Conservation (phyloP, 805 yeast species). For the Kodamaea kaohsiungensis region DNA sequence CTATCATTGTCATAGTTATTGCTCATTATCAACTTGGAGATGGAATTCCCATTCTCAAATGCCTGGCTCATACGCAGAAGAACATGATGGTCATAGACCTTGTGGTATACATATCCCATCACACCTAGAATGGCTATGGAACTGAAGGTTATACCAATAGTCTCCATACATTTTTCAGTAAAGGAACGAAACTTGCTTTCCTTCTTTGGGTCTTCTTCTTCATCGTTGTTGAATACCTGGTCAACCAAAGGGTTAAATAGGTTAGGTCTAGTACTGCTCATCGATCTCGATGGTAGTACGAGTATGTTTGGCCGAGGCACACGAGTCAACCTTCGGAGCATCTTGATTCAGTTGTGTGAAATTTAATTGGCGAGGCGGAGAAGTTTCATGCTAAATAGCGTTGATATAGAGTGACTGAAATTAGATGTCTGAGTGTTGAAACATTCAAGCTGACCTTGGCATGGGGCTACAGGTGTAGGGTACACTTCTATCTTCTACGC, state of each 20-base stretch:
- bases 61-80: conserved; percentile 64
- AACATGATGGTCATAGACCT: conserved; percentile 58
- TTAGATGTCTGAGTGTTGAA: neutral
- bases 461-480: too few relatives aligned
- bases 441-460: neutral
- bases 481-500: too few relatives aligned
- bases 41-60: conserved; percentile 67
- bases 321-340: neutral
- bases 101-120: conserved; percentile 74
- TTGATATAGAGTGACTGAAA: too few relatives aligned
- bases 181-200: conserved; percentile 10
- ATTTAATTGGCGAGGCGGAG: neutral
- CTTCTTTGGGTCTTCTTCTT: conserved; percentile 9
- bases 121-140: conserved; percentile 67
- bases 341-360: neutral
- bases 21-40: conserved; percentile 60
- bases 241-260: conserved; percentile 12
- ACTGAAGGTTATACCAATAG: conserved; percentile 70
- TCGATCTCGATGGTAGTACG: neutral
- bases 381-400: neutral
- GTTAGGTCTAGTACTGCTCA: neutral
- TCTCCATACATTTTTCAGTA: conserved; percentile 53
- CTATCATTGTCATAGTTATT: conserved; percentile 36
- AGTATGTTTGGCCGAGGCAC: neutral
- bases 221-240: conserved; percentile 10